These are phyloP conservation scores for Podospora anserina DNA, from an alignment of 495 filamentous ascomycete genomes.

Conservation along the genomic window DNA sequence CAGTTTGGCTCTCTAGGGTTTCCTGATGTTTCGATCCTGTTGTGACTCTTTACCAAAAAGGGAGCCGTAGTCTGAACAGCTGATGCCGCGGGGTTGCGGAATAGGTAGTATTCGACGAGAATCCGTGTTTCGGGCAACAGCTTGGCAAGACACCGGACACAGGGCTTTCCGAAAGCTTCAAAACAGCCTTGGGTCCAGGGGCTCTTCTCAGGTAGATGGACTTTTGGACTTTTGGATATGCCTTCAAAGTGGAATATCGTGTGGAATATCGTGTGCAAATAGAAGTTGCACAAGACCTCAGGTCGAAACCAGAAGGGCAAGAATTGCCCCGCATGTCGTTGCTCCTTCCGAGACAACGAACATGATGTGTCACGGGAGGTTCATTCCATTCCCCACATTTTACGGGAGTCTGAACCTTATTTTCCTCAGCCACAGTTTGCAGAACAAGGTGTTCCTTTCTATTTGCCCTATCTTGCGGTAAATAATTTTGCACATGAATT, in stretches of 20 bases:
- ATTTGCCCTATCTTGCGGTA: too few species aligned
- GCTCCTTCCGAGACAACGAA: background rate
- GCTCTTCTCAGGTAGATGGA: background rate
- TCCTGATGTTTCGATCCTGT: background rate
- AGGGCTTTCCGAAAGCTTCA: constrained; percentile 9
- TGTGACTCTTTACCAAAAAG: background rate
- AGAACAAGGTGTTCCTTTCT: too few species aligned
- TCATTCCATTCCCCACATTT: too few species aligned
- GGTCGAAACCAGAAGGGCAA: too few species aligned
- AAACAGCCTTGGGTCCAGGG: background rate
- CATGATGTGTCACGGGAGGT: background rate
- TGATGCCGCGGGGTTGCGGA: background rate
- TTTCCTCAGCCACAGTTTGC: background rate
- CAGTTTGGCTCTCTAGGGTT: background rate
- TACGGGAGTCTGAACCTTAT: background rate
- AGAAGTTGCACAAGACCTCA: background rate
- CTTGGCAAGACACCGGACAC: background rate
- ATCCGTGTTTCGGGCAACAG: constrained; percentile 4
- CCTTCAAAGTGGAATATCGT: background rate
- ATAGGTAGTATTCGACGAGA: background rate
- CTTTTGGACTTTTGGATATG: background rate
- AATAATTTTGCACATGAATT: background rate
- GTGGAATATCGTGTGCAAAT: background rate
- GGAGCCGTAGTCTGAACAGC: background rate
- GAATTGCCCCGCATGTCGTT: background rate